Percentiles rank a stretch among this genome's conserved stretches.
phyloP scores from a whole-genome alignment of 805 yeast species.

The Cyberlindnera meyerae region DNA sequence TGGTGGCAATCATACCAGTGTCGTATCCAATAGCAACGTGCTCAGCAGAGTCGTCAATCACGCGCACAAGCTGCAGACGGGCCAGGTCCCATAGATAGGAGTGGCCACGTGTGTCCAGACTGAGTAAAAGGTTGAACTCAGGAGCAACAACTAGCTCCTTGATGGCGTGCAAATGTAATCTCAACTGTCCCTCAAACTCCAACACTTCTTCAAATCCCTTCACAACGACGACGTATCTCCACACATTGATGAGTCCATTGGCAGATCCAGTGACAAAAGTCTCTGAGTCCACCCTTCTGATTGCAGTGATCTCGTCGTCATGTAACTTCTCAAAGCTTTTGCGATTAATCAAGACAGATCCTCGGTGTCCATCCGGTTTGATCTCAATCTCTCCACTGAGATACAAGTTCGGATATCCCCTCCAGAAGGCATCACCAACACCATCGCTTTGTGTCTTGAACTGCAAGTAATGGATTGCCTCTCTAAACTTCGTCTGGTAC shows the following conservation, averaged over 20 bases:
- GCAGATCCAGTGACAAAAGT: conserved; percentile 35
- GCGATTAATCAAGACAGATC: conserved; percentile 23
- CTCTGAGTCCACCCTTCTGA: conserved; percentile 24
- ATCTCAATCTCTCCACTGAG: conserved; percentile 25
- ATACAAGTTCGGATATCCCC: conserved; percentile 38
- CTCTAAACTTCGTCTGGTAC: conserved; percentile 38
- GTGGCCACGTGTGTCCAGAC: conserved; percentile 50
- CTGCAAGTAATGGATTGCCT: conserved; percentile 42
- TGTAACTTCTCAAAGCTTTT: conserved; percentile 29
- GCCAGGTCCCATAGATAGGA: conserved; percentile 64
- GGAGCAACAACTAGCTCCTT: conserved; percentile 43
- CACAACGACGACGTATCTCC: conserved; percentile 33
- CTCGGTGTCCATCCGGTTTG: conserved; percentile 19
- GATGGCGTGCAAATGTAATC: conserved; percentile 55
- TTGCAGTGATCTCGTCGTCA: conserved; percentile 26
- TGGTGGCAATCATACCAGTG: conserved; percentile 46
- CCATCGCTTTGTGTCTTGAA: conserved; percentile 35
- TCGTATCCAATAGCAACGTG: conserved; percentile 46
- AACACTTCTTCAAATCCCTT: conserved; percentile 26
- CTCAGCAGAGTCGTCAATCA: conserved; percentile 21
- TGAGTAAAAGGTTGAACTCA: conserved; percentile 49
- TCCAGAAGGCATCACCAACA: conserved; percentile 38
- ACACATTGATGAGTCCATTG: conserved; percentile 57
- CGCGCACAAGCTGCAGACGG: conserved; percentile 44
- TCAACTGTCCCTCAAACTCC: conserved; percentile 39